Evolutionary conservation across 495 filamentous ascomycete genomes (phyloP), one percentile per base, ranked within the genome.

Genomic region (Penicillium dipodomyicola): DNA sequence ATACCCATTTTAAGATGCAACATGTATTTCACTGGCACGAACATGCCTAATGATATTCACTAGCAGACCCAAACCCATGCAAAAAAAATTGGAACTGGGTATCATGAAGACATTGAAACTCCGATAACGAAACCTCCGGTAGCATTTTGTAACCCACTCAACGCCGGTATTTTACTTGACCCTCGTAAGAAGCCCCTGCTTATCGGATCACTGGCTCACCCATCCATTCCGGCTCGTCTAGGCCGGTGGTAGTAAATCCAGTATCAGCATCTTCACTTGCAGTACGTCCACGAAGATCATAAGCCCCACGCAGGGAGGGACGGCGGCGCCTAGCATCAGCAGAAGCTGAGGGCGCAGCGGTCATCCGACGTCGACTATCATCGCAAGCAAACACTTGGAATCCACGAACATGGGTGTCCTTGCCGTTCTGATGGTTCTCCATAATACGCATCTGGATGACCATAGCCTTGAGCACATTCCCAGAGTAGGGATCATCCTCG

Each of bases 351-450:
- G 72, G 69, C 15, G 68, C 75, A 61, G 62, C 65, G 15, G 57
- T 69, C 32, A 69, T 53, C 1, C 68, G 67, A 0, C 68, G 64
- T 0, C 71, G 67, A 33, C 61, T 70, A 44, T 83, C 80, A 60
- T 97, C 92, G 41, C 80, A 72, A 5, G 90, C 89, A 68, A 91
- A 98, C 25, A 98, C 84, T 79, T 97, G 92, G 68, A 98, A 80
- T 0, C 90, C 93, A 37, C 94, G 85, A 40, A 98, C 84, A 80
- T 98, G 94, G 4, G 94, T 98, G 70, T 98, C 94, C 68, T 98
- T 98, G 53, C 94, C 94, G 71, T 98, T 98, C 77, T 98, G 94
- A 73, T 98, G 94, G 63, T 98, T 98, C 75, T 96, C 95, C 54
- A 90, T 81, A 59, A 98, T 82, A 49, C 84, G 82, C 49, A 97